Conservation (phyloP, 169 alveolate species). For the Condylostoma magnum region DNA sequence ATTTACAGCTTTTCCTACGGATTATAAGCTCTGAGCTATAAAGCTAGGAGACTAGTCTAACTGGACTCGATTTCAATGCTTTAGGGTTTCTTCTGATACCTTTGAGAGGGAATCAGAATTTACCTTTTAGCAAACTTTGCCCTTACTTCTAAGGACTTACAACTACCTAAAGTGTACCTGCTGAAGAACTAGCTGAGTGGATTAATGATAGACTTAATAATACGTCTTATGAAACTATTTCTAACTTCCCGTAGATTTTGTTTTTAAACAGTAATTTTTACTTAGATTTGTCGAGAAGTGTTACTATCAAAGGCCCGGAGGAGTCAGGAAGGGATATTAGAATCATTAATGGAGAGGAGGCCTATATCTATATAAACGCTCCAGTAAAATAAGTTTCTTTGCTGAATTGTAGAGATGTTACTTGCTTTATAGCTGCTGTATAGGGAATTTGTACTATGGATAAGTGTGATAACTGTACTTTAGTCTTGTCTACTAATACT, state of each 20-base stretch:
- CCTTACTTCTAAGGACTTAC: conserved; percentile 37
- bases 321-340: conserved; percentile 53
- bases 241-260: conserved; percentile 23
- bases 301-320: conserved; percentile 52
- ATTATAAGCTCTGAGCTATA: conserved; percentile 67
- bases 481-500: conserved; percentile 53
- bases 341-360: conserved; percentile 68
- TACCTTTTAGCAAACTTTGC: conserved; percentile 8
- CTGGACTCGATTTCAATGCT: conserved; percentile 64
- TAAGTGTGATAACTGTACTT: conserved; percentile 69
- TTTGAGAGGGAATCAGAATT: conserved; percentile 20
- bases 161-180: conserved; percentile 3
- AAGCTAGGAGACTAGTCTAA: conserved; percentile 50
- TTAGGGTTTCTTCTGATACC: conserved; percentile 59
- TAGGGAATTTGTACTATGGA: conserved; percentile 55
- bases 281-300: conserved; percentile 55
- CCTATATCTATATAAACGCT: conserved; percentile 71
- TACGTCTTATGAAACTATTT: background rate
- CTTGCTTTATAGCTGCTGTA: conserved; percentile 69
- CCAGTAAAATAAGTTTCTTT: conserved; percentile 48
- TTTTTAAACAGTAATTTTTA: no score
- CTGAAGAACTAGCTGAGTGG: conserved; percentile 39
- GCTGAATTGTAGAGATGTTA: conserved; percentile 58
- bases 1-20: conserved; percentile 58
- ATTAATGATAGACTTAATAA: background rate